Conservation (phyloP, 352 stramenopile species). For the Globisporangium cystogenes region DNA sequence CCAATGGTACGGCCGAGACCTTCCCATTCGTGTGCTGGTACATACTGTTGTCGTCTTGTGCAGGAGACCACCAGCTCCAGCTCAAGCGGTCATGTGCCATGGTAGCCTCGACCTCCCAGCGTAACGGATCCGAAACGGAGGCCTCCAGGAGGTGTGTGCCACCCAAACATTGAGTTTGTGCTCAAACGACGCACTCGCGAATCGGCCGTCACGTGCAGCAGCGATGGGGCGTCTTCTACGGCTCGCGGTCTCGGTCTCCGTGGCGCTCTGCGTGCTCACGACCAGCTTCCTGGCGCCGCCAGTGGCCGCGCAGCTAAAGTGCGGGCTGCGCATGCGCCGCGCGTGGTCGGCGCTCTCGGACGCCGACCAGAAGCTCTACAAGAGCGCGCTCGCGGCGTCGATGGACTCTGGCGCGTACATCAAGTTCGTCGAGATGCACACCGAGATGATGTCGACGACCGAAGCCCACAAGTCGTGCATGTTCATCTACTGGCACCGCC, state of each 20-base stretch:
- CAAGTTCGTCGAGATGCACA: constrained; percentile 62
- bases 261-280: background rate
- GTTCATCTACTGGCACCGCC: constrained; percentile 81
- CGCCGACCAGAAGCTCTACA: constrained; percentile 38
- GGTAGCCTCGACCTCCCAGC: too few relatives aligned
- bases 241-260: background rate
- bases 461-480: constrained; percentile 59
- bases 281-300: background rate
- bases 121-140: too few relatives aligned
- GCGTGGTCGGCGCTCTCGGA: constrained; percentile 41
- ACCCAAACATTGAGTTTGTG: too few relatives aligned
- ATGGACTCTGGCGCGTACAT: constrained; percentile 55
- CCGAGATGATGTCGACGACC: constrained; percentile 41
- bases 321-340: constrained; percentile 37
- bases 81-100: too few relatives aligned
- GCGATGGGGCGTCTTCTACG: too few relatives aligned
- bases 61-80: too few relatives aligned
- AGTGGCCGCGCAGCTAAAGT: constrained; percentile 4
- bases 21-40: too few relatives aligned
- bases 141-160: too few relatives aligned
- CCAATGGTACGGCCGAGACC: too few relatives aligned
- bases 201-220: too few relatives aligned
- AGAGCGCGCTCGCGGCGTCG: constrained; percentile 28
- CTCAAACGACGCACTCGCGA: too few relatives aligned
- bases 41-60: too few relatives aligned